Base-by-base conservation (phyloP, 1,284 basidiomycete species). In the Malassezia dermatis region DNA sequence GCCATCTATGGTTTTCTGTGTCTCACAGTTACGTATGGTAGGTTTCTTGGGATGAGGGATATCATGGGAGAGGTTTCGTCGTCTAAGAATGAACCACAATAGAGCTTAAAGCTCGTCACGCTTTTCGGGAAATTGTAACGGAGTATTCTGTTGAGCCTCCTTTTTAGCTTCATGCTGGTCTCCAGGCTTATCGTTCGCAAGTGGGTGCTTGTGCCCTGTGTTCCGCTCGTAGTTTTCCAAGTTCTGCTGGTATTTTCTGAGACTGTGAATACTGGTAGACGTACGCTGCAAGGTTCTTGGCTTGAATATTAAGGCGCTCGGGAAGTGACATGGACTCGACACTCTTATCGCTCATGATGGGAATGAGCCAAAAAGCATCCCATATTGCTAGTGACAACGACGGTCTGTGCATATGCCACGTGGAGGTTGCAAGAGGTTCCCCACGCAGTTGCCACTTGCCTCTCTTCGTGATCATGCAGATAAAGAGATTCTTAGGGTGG, bases 101-200 rank as follows among this genome's bases (percentile, higher is more conserved):
- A 6, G 28, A 21, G 19, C 15, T 39, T 39, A 39, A 21, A 39
- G 37, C 11, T 39, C 37, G 15, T 39, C 15, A 21, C 15, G 37
- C 19, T 28, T 35, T 28, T 48, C 46, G 24, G 46, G 46, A 48
- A 48, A 48, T 19, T 48, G 27, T 4, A 48, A 11, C 7, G 23
- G 31, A 15, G 34, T 23, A 35, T 50, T 40, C 47, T 50, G 35
- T 30, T 49, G 32, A 4, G 21, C 23, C 24, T 56, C 23, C 21
- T 56, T 15, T n/a, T 50, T 17, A 13, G 17, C 24, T 15, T 15
- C 13, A 21, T 32, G 5, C 12, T 39, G 24, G 19, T 91, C 88
- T 19, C 78, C 72, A 5, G 89, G 86, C 27, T 81, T 78, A 78
- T 2, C 4, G 8, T 37, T 24, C 7, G 43, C 39, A 4, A 57